Conservation (phyloP, 306 rosid species). For the Senna tora region DNA sequence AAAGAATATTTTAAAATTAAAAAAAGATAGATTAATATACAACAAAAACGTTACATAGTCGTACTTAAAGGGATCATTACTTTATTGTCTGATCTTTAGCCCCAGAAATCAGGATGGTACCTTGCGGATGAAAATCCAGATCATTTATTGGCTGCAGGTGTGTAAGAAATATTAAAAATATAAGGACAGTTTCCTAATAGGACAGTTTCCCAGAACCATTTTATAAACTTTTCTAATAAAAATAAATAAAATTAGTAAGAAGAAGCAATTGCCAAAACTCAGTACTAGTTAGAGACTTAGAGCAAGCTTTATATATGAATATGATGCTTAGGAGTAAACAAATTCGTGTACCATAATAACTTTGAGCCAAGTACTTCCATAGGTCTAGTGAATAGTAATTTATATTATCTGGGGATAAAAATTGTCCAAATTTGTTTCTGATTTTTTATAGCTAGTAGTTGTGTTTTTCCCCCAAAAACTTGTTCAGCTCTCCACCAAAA, state of each 20-base stretch:
- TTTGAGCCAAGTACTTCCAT: conserved; percentile 10
- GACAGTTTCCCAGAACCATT: conserved; percentile 23
- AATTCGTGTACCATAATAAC: conserved; percentile 5
- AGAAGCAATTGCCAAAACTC: conserved; percentile 15
- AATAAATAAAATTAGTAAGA: conserved; percentile 1
- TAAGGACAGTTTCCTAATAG: conserved; percentile 8
- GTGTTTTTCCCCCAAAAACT: neutral
- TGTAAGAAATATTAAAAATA: conserved; percentile 26
- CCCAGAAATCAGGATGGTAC: conserved; percentile 77
- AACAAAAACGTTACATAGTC: conserved; percentile 17
- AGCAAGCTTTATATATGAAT: conserved; percentile 30
- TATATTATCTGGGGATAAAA: neutral
- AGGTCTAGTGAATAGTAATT: neutral
- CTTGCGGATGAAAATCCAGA: conserved; percentile 95
- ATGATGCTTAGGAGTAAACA: conserved; percentile 11
- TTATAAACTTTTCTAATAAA: conserved; percentile 20
- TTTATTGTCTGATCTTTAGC: conserved; percentile 92
- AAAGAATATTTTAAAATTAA: conserved; percentile 34
- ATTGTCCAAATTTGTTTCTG: neutral
- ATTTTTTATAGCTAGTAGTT: neutral
- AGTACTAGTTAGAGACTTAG: conserved; percentile 3
- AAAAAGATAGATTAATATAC: conserved; percentile 22
- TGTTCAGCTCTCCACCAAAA: neutral
- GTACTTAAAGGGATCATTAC: conserved; percentile 52
- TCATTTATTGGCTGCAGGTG: conserved; percentile 89